These are phyloP conservation scores for Carnegiea gigantea DNA, from an alignment of 179 eudicot species.

Conservation along the genomic window DNA sequence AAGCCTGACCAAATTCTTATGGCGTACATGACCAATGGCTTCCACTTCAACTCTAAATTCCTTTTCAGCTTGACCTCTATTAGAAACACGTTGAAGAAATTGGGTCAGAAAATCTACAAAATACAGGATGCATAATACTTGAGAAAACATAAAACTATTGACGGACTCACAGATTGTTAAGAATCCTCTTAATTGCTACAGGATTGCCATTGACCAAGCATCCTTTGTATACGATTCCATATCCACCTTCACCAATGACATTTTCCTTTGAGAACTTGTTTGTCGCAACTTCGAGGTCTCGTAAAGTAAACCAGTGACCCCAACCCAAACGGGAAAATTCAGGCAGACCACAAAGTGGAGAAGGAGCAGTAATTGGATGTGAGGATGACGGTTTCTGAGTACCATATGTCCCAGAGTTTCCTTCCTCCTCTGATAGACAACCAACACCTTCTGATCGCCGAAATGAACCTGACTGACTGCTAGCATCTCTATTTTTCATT, in stretches of 20 bases:
- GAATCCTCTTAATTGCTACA: conserved; percentile 88
- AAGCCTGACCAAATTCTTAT: conserved; percentile 87
- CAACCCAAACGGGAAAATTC: conserved; percentile 96
- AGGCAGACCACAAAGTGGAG: conserved; percentile 88
- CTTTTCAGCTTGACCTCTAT: conserved; percentile 97
- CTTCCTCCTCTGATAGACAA: conserved; percentile 78
- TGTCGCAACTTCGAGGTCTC: conserved; percentile 90
- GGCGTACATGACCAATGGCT: conserved; percentile 98
- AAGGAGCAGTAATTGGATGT: conserved; percentile 80
- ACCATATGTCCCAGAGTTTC: conserved; percentile 56
- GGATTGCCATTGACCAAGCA: conserved; percentile 71
- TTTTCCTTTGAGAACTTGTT: conserved; percentile 85
- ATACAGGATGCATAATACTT: background rate
- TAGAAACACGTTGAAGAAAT: conserved; percentile 15
- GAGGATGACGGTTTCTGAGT: conserved; percentile 59
- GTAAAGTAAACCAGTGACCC: conserved; percentile 98
- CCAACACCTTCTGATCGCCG: conserved; percentile 55
- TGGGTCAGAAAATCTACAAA: conserved; percentile 22
- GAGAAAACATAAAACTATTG: conserved; percentile 16
- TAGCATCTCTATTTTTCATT: conserved; percentile 49
- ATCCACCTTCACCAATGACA: conserved; percentile 96
- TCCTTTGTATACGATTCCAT: conserved; percentile 90
- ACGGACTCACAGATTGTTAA: conserved; percentile 77
- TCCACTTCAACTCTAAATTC: conserved; percentile 97
- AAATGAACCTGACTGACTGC: conserved; percentile 79